These are phyloP conservation scores for Biscogniauxia sp. DNA, from an alignment of 2,329 filamentous ascomycete species.

Conservation along the genomic window DNA sequence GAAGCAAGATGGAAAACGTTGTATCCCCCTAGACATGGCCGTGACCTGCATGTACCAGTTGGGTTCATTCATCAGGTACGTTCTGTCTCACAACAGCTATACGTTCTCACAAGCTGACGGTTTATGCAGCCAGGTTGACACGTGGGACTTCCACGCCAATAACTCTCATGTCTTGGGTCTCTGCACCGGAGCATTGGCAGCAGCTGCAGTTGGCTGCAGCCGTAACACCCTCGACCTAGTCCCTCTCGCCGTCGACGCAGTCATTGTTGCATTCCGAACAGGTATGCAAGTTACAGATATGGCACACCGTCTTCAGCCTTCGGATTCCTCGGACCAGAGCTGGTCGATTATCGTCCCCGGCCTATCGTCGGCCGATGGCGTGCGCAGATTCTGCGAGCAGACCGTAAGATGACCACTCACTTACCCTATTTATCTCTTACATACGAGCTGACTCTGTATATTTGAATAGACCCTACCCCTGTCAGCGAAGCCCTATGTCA, in stretches of 20 bases:
- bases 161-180: slow-evolving; percentile 23
- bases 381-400: slow-evolving; percentile 12
- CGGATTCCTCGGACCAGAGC: slow-evolving; percentile 7
- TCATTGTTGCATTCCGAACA: slow-evolving; percentile 30
- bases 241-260: slow-evolving; percentile 29
- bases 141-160: slow-evolving; percentile 6
- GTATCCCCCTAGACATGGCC: slow-evolving; percentile 23
- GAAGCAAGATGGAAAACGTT: slow-evolving; percentile 15
- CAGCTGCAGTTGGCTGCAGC: slow-evolving; percentile 30
- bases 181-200: slow-evolving; percentile 33
- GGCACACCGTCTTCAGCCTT: slow-evolving; percentile 9
- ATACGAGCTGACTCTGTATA: neutral
- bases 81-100: neutral
- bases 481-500: slow-evolving; percentile 14
- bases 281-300: slow-evolving; percentile 23
- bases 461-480: slow-evolving; percentile 10
- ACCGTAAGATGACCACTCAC: slow-evolving; percentile 6
- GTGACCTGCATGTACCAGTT: slow-evolving; percentile 22
- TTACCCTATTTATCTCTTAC: neutral
- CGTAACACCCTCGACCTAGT: slow-evolving; percentile 28
- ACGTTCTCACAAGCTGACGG: neutral
- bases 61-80: slow-evolving; percentile 18
- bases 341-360: slow-evolving; percentile 25
- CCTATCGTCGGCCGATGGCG: slow-evolving; percentile 14
- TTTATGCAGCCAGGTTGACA: slow-evolving; percentile 12